Percentiles rank a stretch among this genome's conserved stretches.
phyloP scores from a whole-genome alignment of 805 yeast genomes.

The Sugiyamaella smithiae region DNA sequence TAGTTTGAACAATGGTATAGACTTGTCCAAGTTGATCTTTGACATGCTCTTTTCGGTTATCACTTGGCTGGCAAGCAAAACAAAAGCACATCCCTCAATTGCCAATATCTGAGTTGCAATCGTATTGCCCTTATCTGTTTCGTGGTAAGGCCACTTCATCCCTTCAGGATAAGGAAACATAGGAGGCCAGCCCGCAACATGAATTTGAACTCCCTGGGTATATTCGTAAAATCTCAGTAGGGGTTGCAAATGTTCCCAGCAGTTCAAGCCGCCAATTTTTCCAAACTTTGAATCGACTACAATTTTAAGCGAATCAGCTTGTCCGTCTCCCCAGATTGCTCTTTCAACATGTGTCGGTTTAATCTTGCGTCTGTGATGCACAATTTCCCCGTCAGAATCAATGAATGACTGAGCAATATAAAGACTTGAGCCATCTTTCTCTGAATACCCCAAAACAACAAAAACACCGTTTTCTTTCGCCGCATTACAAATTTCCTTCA shows the following conservation, averaged over 20 bases:
- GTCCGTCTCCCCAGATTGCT: constrained; percentile 47
- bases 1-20: not conserved
- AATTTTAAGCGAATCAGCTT: constrained; percentile 42
- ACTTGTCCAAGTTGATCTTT: not conserved
- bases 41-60: not conserved
- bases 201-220: constrained; percentile 34
- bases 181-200: constrained; percentile 10
- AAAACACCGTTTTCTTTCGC: constrained; percentile 4
- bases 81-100: not conserved
- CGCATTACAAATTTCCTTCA: not conserved
- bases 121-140: not conserved
- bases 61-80: not conserved
- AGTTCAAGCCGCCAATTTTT: constrained; percentile 44
- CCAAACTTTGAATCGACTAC: constrained; percentile 39
- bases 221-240: constrained; percentile 41
- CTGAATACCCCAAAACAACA: constrained; percentile 14
- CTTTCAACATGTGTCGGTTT: constrained; percentile 47
- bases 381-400: not conserved
- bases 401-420: constrained; percentile 1
- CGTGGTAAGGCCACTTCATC: not conserved
- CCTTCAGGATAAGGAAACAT: not conserved
- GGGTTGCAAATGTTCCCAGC: constrained; percentile 49
- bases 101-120: not conserved
- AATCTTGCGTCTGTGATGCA: constrained; percentile 34
- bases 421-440: not conserved